Evolutionary conservation across 23 red algal species (phyloP), one percentile per base, ranked within the genome.

Genomic region (Gracilaria caudata): DNA sequence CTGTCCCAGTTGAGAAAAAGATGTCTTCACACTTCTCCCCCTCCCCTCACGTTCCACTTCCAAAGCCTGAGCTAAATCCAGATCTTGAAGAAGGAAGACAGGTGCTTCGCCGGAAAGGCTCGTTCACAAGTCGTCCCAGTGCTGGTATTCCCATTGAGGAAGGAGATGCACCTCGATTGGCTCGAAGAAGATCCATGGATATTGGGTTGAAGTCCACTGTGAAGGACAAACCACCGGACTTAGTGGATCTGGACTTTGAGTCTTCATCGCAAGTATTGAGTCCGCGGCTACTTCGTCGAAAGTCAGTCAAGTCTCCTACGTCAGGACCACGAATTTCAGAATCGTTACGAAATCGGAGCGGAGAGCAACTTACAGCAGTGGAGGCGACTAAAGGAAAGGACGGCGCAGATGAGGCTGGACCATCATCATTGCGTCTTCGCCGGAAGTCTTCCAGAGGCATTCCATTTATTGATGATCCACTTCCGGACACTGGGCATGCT

Each of bases 71-170:
- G 21, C 37, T 89, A 14, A 89, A 89, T 37, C 85, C 85, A 8
- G 85, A 89, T 47, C 55, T 89, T 40, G 85, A 89, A 3, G 85
- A 89, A 55, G 85, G 68, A 2, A 61, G 36, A 33, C 85, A 91
- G 24, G 87, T 81, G 24, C 68, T 81, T 10, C 38, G 87, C 60
- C 73, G 87, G 75, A 81, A 82, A 33, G 87, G 87, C 33, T 91
- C 87, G n/a, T 91, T 91, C 10, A 91, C 87, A 21, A 82, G 87
- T 65, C 76, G 87, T 36, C 87, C 87, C 9, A 72, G 54, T 4
- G 53, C 61, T 20, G 76, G 53, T 29, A 64, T 82, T 30, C 36
- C 75, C 10, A 66, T 82, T 29, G 87, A 75, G 40, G 87, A 91
- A 71, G 86, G 87, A 7, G 87, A 91, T 51, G 78, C 77, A 17